Conservation (phyloP, 116 monocot species). For the Posidonia oceanica region DNA sequence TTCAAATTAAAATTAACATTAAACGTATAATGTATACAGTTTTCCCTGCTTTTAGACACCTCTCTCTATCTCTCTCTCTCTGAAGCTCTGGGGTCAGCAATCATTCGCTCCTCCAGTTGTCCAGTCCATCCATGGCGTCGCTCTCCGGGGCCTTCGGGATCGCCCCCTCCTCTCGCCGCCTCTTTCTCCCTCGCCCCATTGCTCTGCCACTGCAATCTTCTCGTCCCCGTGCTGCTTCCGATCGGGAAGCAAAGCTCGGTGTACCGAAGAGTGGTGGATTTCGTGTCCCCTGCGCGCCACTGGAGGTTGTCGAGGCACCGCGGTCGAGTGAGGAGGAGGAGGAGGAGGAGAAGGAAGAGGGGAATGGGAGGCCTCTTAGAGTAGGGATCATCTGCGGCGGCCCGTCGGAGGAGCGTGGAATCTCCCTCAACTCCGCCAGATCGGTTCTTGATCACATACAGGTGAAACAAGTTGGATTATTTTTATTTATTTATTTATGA, state of each 20-base stretch:
- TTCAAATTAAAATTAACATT: too few relatives aligned
- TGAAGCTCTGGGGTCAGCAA: too few relatives aligned
- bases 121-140: constrained; percentile 27
- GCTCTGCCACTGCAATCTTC: neutral
- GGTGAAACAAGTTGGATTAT: constrained; percentile 16
- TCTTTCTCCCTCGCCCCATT: neutral
- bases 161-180: neutral
- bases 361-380: constrained; percentile 23
- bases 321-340: constrained; percentile 14
- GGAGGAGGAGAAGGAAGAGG: constrained; percentile 12
- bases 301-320: constrained; percentile 8
- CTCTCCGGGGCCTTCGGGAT: constrained; percentile 5
- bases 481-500: neutral
- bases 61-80: too few relatives aligned
- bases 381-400: constrained; percentile 88
- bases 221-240: neutral
- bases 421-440: constrained; percentile 88
- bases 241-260: neutral
- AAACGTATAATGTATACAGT: too few relatives aligned
- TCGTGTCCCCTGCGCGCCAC: neutral
- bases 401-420: constrained; percentile 82
- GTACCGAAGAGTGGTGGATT: neutral
- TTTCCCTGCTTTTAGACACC: too few relatives aligned
- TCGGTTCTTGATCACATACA: constrained; percentile 95
- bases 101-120: too few relatives aligned